Evolutionary conservation across 345 rosid genomes (phyloP).

Genomic region (Brassica incana): DNA sequence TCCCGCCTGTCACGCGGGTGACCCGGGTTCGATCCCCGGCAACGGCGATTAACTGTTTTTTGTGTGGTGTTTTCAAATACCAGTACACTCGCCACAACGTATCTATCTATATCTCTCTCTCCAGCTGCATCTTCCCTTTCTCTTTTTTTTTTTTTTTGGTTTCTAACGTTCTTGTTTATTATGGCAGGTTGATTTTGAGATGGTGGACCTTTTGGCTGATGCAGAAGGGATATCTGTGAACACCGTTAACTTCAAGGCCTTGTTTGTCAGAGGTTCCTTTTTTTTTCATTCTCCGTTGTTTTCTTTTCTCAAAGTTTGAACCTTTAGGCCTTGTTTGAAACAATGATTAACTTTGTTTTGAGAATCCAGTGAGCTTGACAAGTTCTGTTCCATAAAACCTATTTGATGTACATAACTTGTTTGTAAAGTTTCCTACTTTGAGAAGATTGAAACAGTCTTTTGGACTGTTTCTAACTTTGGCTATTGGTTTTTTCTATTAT

Average conservation of each 20-base stretch:
- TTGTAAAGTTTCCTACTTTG: neutral
- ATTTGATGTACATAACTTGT: conserved; percentile 1
- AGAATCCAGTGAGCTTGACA: neutral
- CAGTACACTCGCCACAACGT: conserved; percentile 87
- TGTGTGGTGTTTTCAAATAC: conserved; percentile 31
- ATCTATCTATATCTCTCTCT: neutral
- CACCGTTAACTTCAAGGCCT: conserved; percentile 63
- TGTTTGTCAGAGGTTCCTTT: conserved; percentile 69
- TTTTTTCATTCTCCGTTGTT: neutral
- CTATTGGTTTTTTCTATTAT: conserved; percentile 15
- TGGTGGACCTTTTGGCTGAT: conserved; percentile 83
- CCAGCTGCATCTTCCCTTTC: neutral
- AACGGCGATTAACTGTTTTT: conserved; percentile 48
- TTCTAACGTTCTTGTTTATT: neutral
- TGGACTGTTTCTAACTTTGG: conserved; percentile 3
- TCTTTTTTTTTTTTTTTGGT: neutral
- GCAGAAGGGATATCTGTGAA: conserved; percentile 81
- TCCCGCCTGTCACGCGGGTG: conserved; percentile 94
- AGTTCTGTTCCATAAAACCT: neutral
- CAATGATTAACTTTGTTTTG: neutral
- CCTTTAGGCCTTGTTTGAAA: neutral
- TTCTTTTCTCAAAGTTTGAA: neutral
- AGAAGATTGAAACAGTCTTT: neutral
- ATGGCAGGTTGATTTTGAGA: conserved; percentile 80
- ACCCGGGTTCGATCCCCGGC: conserved; percentile 97